phyloP scores from a whole-genome alignment of 176 grass and related monocot genomes.

The Oryza meyeriana region DNA sequence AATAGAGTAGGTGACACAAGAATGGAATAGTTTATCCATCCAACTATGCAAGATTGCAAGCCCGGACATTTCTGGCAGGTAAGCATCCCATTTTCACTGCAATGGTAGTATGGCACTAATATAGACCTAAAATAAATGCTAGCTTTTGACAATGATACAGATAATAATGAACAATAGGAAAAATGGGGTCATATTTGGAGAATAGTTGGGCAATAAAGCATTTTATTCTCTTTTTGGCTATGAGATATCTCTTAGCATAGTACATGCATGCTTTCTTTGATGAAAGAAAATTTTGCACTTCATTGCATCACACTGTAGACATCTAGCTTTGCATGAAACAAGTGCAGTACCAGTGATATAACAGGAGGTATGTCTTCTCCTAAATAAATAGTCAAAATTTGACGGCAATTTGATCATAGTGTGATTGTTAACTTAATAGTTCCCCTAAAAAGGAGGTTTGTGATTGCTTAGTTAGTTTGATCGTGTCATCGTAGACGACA shows the following conservation, averaged over 20 bases:
- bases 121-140: background rate
- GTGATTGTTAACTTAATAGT: too few species aligned
- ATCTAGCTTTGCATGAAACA: background rate
- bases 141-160: background rate
- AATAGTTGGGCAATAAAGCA: background rate
- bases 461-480: background rate
- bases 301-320: background rate
- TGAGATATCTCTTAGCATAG: background rate
- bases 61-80: background rate
- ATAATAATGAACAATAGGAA: background rate
- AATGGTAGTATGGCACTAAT: conserved; percentile 4
- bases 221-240: background rate
- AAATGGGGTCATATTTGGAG: background rate
- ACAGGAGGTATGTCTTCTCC: background rate
- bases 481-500: background rate
- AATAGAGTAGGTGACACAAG: conserved; percentile 5
- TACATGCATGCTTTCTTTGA: background rate
- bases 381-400: background rate
- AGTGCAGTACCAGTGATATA: background rate
- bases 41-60: background rate
- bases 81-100: background rate
- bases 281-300: background rate
- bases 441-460: background rate
- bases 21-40: conserved; percentile 22
- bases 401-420: background rate